Conservation (phyloP, 352 stramenopile genomes). For the Thalassiosira mediterranea region DNA sequence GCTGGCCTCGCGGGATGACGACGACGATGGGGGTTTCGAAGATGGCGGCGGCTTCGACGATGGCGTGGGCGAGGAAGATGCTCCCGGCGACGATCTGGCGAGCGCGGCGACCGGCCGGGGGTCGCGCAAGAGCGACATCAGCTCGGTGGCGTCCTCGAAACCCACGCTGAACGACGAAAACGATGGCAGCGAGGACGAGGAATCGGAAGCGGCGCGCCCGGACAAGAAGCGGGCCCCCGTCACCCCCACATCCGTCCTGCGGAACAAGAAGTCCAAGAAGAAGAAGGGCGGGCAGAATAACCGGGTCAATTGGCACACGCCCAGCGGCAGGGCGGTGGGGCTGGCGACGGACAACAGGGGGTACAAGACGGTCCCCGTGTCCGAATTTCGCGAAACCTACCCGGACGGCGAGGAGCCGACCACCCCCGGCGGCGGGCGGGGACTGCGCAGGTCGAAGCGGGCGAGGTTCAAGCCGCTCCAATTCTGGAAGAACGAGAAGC, state of each 20-base stretch:
- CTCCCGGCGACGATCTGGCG: constrained; percentile 25
- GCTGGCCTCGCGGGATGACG: constrained; percentile 16
- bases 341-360: constrained; percentile 53
- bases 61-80: constrained; percentile 21
- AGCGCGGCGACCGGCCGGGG: constrained; percentile 2
- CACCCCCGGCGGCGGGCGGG: constrained; percentile 21
- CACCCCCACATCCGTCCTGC: constrained; percentile 39
- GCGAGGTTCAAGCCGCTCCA: constrained; percentile 64
- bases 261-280: constrained; percentile 39
- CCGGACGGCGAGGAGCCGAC: constrained; percentile 26
- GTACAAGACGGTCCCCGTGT: constrained; percentile 84
- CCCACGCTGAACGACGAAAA: too few species aligned
- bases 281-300: constrained; percentile 32
- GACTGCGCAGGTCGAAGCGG: constrained; percentile 62
- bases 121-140: background rate
- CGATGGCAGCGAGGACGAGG: constrained; percentile 42
- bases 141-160: constrained; percentile 8
- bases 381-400: constrained; percentile 80
- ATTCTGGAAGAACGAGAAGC: constrained; percentile 85
- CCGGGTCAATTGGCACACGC: constrained; percentile 55
- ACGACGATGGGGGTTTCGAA: constrained; percentile 10
- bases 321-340: constrained; percentile 53
- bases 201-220: constrained; percentile 27
- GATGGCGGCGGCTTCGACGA: constrained; percentile 3
- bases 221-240: constrained; percentile 37